These are phyloP conservation scores for Entomortierella parvispora DNA, from an alignment of 192 early-diverging fungal genomes.

Conservation along the genomic window DNA sequence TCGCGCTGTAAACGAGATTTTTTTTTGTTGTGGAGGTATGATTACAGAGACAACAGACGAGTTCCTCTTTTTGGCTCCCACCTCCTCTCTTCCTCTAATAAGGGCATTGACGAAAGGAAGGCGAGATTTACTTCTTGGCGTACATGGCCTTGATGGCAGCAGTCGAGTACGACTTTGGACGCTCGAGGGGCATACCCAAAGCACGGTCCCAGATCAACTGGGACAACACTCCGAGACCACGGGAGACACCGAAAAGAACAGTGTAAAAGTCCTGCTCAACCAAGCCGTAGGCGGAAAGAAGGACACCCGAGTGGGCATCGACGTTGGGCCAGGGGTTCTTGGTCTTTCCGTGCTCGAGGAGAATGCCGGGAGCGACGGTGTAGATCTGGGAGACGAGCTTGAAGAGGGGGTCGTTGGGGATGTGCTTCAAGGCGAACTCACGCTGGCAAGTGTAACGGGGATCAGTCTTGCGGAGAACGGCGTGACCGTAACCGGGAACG, in stretches of 20 bases:
- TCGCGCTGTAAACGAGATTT: not conserved
- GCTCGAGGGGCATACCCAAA: slow-evolving; percentile 93
- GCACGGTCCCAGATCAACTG: slow-evolving; percentile 98
- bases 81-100: not conserved
- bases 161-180: slow-evolving; percentile 92
- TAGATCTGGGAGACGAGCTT: slow-evolving; percentile 94
- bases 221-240: slow-evolving; percentile 93
- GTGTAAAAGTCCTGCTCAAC: slow-evolving; percentile 99
- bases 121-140: slow-evolving; percentile 44
- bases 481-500: slow-evolving; percentile 98
- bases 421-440: slow-evolving; percentile 98
- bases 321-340: slow-evolving; percentile 99
- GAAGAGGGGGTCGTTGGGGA: slow-evolving; percentile 97
- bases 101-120: not conserved
- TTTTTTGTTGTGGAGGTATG: not conserved
- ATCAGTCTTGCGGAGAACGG: slow-evolving; percentile 92
- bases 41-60: not conserved
- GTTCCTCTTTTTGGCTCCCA: not conserved
- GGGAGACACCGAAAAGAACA: slow-evolving; percentile 98
- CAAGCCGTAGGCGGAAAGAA: slow-evolving; percentile 95
- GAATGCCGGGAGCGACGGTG: slow-evolving; percentile 94
- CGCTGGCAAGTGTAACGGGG: slow-evolving; percentile 98
- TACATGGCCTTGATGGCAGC: slow-evolving; percentile 90
- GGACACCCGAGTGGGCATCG: slow-evolving; percentile 98
- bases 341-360: slow-evolving; percentile 99